A percentile compares a stretch with the other conserved stretches of the same genome.
Conservation (phyloP, 106 monocot genomes). For the Hemerocallis citrina region DNA sequence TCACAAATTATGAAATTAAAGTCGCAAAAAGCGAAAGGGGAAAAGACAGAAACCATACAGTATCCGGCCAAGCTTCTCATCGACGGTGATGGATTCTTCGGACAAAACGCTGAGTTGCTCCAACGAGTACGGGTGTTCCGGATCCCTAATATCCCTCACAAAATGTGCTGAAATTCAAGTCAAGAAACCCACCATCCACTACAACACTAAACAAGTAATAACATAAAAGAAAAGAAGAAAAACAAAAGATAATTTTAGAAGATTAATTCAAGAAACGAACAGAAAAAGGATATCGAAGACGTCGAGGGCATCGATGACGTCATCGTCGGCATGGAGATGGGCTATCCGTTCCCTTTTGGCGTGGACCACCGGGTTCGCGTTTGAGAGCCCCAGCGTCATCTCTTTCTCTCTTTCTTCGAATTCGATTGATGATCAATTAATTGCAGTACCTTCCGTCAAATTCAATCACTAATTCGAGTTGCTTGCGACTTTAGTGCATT, state of each 20-base stretch:
- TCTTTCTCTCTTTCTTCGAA: not conserved
- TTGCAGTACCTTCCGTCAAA: too few species aligned
- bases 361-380: conserved; percentile 78
- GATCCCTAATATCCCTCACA: conserved; percentile 85
- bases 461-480: too few species aligned
- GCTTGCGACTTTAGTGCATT: too few species aligned
- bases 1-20: too few species aligned
- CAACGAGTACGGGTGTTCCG: conserved; percentile 83
- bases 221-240: not conserved
- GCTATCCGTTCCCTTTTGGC: conserved; percentile 41
- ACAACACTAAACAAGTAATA: not conserved
- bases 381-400: conserved; percentile 74
- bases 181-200: not conserved
- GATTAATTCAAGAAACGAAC: not conserved
- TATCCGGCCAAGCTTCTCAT: conserved; percentile 68
- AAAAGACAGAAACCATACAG: conserved; percentile 9
- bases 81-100: conserved; percentile 72
- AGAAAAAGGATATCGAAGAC: conserved; percentile 44
- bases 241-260: not conserved
- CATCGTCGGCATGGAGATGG: conserved; percentile 22
- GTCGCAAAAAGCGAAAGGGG: not conserved
- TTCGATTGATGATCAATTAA: too few species aligned
- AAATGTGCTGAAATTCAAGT: conserved; percentile 30
- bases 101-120: conserved; percentile 85
- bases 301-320: conserved; percentile 38